phyloP scores from a whole-genome alignment of 2,329 filamentous ascomycete genomes.

The Hypoxylon sp. region DNA sequence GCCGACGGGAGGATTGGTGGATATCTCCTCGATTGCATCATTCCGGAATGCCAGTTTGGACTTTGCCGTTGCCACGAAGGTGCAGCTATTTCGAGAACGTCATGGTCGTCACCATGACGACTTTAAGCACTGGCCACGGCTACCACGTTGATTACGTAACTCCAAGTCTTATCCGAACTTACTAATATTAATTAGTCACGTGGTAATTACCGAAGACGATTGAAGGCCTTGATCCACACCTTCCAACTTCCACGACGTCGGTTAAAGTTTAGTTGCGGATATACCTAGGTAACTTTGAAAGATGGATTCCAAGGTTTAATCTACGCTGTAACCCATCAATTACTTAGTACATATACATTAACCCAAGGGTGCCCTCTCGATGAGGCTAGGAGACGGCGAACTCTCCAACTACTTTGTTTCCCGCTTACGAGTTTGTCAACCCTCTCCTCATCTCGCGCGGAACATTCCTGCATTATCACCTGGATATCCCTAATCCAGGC shows the following conservation, averaged over 20 bases:
- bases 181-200: too few species aligned
- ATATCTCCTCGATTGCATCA: constrained; percentile 31
- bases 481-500: background rate
- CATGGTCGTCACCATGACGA: constrained; percentile 23
- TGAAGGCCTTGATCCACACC: too few species aligned
- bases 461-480: background rate
- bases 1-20: constrained; percentile 26
- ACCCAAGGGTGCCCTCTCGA: too few species aligned
- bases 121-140: too few species aligned
- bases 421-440: background rate
- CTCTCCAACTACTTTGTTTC: background rate
- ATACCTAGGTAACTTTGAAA: too few species aligned
- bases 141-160: background rate
- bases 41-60: background rate
- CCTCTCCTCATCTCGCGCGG: background rate
- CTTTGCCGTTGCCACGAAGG: background rate
- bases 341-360: background rate
- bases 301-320: background rate
- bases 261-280: too few species aligned
- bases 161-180: background rate
- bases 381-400: background rate
- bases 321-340: background rate
- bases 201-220: too few species aligned
- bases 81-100: background rate
- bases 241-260: too few species aligned